phyloP scores from a whole-genome alignment of 2,329 filamentous ascomycete species.

The Trichophyton rubrum region DNA sequence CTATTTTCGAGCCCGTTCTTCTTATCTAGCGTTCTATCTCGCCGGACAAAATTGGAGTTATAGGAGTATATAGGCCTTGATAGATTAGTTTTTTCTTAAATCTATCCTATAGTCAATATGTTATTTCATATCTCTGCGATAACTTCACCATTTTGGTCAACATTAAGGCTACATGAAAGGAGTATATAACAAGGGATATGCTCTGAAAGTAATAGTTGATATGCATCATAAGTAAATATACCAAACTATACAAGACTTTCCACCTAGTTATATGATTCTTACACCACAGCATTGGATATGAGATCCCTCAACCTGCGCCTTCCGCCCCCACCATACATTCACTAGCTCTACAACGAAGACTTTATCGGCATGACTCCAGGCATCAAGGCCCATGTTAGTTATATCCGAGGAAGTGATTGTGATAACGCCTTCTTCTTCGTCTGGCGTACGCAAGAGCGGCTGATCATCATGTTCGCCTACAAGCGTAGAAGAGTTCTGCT shows the following conservation, averaged over 20 bases:
- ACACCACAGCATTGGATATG: slow-evolving; percentile 38
- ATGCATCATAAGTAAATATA: neutral
- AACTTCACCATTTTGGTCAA: neutral
- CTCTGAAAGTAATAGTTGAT: neutral
- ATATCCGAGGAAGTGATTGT: slow-evolving; percentile 35
- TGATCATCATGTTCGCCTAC: slow-evolving; percentile 10
- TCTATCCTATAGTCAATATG: neutral
- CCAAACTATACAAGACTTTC: slow-evolving; percentile 1
- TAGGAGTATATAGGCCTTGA: neutral
- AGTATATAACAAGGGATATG: neutral
- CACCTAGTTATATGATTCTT: slow-evolving; percentile 26
- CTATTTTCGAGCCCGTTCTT: neutral
- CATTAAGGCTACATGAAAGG: no score
- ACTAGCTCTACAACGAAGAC: slow-evolving; percentile 36
- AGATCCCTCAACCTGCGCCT: slow-evolving; percentile 32
- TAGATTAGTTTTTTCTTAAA: neutral
- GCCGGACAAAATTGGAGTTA: neutral
- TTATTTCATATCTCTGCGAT: neutral
- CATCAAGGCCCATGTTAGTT: slow-evolving; percentile 37
- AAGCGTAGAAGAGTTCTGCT: slow-evolving; percentile 7
- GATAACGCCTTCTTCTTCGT: slow-evolving; percentile 20
- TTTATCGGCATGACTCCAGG: slow-evolving; percentile 37
- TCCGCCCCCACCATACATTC: slow-evolving; percentile 35
- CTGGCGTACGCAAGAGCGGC: slow-evolving; percentile 12
- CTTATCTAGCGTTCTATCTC: neutral